A percentile compares a stretch with the other conserved stretches of the same genome.
Conservation (phyloP, 345 rosid genomes). For the Rhodomyrtus tomentosa region DNA sequence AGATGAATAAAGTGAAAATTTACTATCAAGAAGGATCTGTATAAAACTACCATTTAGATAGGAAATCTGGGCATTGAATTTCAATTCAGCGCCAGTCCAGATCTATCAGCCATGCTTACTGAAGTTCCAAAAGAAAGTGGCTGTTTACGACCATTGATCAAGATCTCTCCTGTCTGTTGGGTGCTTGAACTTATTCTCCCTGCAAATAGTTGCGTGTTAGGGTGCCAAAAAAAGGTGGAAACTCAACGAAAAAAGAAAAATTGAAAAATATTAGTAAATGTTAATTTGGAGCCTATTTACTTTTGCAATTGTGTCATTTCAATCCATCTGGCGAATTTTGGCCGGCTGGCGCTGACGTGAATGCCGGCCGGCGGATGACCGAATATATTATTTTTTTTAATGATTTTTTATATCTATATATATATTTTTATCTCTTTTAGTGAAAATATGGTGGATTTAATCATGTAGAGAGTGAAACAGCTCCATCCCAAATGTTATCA, state of each 20-base stretch:
- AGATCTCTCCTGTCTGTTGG: slow-evolving; percentile 17
- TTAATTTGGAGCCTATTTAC: neutral
- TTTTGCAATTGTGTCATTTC: too few relatives aligned
- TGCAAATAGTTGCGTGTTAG: neutral
- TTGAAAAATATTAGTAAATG: neutral
- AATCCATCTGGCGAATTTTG: too few relatives aligned
- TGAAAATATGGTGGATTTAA: too few relatives aligned
- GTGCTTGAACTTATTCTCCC: neutral
- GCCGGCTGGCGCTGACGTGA: too few relatives aligned
- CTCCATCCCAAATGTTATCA: too few relatives aligned
- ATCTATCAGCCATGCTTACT: neutral
- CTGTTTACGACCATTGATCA: slow-evolving; percentile 34
- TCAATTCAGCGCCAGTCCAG: neutral
- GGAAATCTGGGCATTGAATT: neutral
- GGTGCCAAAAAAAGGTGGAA: neutral
- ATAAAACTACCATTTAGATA: neutral
- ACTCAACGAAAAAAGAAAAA: neutral
- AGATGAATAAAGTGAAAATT: neutral
- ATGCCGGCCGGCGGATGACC: too few relatives aligned
- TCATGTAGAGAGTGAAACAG: too few relatives aligned
- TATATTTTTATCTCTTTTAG: too few relatives aligned
- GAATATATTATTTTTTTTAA: too few relatives aligned
- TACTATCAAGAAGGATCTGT: neutral
- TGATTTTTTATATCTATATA: too few relatives aligned
- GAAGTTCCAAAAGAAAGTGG: neutral